Base-by-base conservation (phyloP, 257 asterid genomes). In the Orobanche coerulescens region DNA sequence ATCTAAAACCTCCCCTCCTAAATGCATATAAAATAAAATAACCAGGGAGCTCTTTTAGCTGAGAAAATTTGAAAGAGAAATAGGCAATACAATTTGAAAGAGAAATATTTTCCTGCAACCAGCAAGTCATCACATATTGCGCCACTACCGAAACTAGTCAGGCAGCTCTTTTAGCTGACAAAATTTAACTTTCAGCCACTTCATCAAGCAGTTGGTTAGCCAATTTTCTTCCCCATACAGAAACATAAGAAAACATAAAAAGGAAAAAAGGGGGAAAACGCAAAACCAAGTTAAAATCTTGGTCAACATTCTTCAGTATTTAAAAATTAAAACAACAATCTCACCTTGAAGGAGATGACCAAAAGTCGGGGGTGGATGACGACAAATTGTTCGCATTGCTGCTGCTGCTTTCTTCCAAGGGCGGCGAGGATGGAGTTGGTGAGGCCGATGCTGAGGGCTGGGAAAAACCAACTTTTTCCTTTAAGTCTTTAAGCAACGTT, bases 401-500 rank as follows among this genome's bases (percentile, higher is more conserved):
- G 70, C 69, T 70, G 72, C 68, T 77, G 74, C 54, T 65, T 39
- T 84, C 95, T 19, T 64, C 73, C 58, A 67, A 73, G n/a, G 88
- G 84, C 14, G 98, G 72, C 1, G 96, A 75, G 2, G 81, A 51
- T 2, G 92, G 78, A 55, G 88, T 60, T 3, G 87, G 62, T 4
- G 90, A 70, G 28, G 87, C 47, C 16, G 94, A 66, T 16, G 88
- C 64, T 37, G 94, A 71, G 59, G 88, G 6, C 72, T 76, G 94
- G 20, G 96, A 72, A 28, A 89, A 69, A 25, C 97, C 99, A 46
- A 93, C 99, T 76, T 89, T 93, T 74, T 89, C 99, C 84, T 79
- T 93, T 52, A 93, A 81, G 83, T 93, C 99, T 79, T 86, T 84
- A 79, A 93, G 93, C 90, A 93, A 82, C 83, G 99, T 60, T 75